Percentiles rank a stretch among this genome's conserved stretches.
phyloP scores from a whole-genome alignment of 768 basidiomycete species.

The Rhizopogon vesiculosus region DNA sequence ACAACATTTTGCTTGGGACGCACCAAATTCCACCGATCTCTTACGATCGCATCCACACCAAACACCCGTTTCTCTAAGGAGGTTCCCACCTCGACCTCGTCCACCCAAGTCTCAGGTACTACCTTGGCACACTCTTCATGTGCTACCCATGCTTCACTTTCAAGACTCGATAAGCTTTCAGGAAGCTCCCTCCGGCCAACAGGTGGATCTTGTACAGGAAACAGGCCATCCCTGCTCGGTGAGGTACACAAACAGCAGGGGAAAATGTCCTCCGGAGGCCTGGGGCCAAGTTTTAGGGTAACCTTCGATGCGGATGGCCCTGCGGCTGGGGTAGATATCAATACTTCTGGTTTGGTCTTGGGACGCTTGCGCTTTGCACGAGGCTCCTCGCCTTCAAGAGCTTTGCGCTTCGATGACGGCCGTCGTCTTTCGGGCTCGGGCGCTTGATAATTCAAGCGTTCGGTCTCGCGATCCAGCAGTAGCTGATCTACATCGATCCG shows the following conservation, averaged over 20 bases:
- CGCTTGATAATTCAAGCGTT: slow-evolving; percentile 19
- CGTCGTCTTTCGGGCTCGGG: neutral
- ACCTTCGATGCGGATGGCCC: slow-evolving; percentile 40
- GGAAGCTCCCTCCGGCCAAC: slow-evolving; percentile 45
- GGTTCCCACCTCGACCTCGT: slow-evolving; percentile 46
- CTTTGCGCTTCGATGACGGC: slow-evolving; percentile 35
- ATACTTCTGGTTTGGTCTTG: slow-evolving; percentile 6
- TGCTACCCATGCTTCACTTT: slow-evolving; percentile 56
- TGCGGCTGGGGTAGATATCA: slow-evolving; percentile 7
- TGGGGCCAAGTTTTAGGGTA: slow-evolving; percentile 65
- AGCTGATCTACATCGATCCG: slow-evolving; percentile 91
- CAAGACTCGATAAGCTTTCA: slow-evolving; percentile 26
- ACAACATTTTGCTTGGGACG: slow-evolving; percentile 18
- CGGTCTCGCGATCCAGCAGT: slow-evolving; percentile 59
- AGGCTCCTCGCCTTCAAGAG: slow-evolving; percentile 22
- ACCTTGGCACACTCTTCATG: slow-evolving; percentile 78
- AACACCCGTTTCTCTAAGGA: slow-evolving; percentile 53
- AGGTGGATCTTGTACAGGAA: slow-evolving; percentile 69
- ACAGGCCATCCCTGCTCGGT: slow-evolving; percentile 44
- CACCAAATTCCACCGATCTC: slow-evolving; percentile 91
- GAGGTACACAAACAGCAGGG: slow-evolving; percentile 72
- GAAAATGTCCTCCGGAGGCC: slow-evolving; percentile 51
- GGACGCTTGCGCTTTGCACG: slow-evolving; percentile 21
- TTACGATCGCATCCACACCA: slow-evolving; percentile 85
- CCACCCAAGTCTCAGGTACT: slow-evolving; percentile 91